Percentiles rank a stretch among this genome's conserved stretches.
Evolutionary conservation across 75 land plant species (phyloP).

Genomic region (Adiantum capillusveneris): DNA sequence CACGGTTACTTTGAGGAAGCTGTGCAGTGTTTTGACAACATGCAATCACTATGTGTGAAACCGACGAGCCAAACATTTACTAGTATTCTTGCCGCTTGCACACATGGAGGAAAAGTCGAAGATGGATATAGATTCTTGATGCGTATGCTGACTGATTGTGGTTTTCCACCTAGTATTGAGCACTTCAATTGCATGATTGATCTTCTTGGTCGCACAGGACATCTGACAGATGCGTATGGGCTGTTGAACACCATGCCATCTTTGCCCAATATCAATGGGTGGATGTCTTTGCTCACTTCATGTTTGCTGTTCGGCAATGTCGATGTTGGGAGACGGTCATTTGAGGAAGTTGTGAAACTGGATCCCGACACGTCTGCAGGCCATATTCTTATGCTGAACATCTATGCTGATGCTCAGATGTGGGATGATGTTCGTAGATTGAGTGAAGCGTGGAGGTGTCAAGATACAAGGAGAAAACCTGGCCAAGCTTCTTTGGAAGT

Average conservation of each 20-base stretch:
- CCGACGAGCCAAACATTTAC: slow-evolving; percentile 7
- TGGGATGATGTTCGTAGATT: slow-evolving; percentile 43
- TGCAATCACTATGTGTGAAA: neutral
- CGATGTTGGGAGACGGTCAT: slow-evolving; percentile 30
- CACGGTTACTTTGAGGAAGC: slow-evolving; percentile 6
- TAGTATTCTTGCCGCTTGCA: neutral
- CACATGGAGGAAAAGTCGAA: neutral
- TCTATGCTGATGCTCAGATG: slow-evolving; percentile 39
- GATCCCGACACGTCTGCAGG: slow-evolving; percentile 47
- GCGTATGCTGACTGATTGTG: neutral
- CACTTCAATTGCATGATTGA: slow-evolving; percentile 4
- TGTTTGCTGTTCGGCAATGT: slow-evolving; percentile 31
- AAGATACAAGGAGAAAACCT: neutral
- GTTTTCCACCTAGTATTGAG: neutral
- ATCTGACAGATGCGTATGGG: neutral
- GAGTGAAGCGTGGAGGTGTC: slow-evolving; percentile 20
- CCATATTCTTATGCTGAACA: slow-evolving; percentile 43
- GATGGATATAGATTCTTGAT: neutral
- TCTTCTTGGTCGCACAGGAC: slow-evolving; percentile 1
- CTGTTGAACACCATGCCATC: neutral
- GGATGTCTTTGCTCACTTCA: slow-evolving; percentile 50
- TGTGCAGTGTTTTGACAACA: slow-evolving; percentile 1
- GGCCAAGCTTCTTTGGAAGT: slow-evolving; percentile 1
- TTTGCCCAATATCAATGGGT: neutral
- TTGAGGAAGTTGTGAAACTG: slow-evolving; percentile 30